Base-by-base conservation (phyloP, 2,329 filamentous ascomycete genomes). In the Colletotrichum sp. region DNA sequence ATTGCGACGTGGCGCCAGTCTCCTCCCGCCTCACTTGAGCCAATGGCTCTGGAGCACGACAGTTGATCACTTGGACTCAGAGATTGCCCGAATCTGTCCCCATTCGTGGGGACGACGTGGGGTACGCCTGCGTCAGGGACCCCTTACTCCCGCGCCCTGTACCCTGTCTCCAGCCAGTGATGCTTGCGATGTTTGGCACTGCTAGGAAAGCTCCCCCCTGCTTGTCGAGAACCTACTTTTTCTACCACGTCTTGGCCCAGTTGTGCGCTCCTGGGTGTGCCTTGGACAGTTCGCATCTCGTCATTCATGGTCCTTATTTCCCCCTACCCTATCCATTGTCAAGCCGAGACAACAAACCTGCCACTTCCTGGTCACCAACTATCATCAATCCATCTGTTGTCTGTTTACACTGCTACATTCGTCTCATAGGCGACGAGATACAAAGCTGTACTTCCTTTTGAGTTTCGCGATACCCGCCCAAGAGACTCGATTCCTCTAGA, bases 1-100 rank as follows among this genome's bases (percentile, higher is more conserved):
- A 78, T 67, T 69, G 69, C 76, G 77, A 78, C 77, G 77, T 78
- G 77, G 77, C 77, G 73, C 77, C 76, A 77, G 65, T 72, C 57
- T 75, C 18, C 32, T 77, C 59, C 55, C 75, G 75, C 59, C 66
- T 77, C 71, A 62, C 75, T 74, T 36, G 62, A 49, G 49, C 77
- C 75, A 78, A 77, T 77, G 77, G 72, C 64, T 62, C 77, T 63
- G 8, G 34, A 73, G 77, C 71, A 76, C 69, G 75, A 78, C 39
- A 65, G 60, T 77, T 69, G 75, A 76, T 77, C 76, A 77, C 62
- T 76, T 73, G 74, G 70, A 60, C 59, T 73, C 55, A 28, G 68
- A 68, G 65, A 72, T 30, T 68, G 72, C 34, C 72, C 63, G 26
- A 68, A 68, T 76, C 64, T 34, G 72, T 60, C 55, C 39, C 68